Evolutionary conservation across 2,329 filamentous ascomycete genomes (phyloP), one percentile per base, ranked within the genome.

Genomic region (Plenodomus tracheiphilus): DNA sequence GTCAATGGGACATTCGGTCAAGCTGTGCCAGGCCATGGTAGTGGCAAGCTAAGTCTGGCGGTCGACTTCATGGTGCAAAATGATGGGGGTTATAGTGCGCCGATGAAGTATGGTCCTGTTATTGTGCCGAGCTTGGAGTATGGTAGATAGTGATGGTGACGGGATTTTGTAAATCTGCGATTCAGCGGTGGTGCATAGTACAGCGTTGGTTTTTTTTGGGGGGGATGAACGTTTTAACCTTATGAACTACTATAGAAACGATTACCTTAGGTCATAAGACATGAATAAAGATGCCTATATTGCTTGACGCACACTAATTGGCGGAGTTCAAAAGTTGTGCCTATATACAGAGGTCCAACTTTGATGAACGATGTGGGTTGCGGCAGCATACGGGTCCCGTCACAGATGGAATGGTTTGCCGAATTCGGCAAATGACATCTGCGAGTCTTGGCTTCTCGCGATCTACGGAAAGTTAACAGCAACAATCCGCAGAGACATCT

Each of bases 11-110:
- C 65, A 3, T 75, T 74, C 55, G 72, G 70, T 9, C 66, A 69
- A 47, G 62, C 64, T 47, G 71, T 72, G 53, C 64, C 74, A 37
- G 66, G 74, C 28, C 62, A 73, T 45, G 69, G 70, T 7, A 68
- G 64, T 28, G 77, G 76, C 11, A 74, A 77, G 76, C 70, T 99
- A 64, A 96, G 90, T 74, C 76, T 99, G 38, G 94, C 93, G 1
- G 89, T 96, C 2, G 94, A 99, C 72, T 99, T 97, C 71, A 90
- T 99, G 72, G 93, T 99, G 18, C 94, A 99, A 74, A 91, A 89
- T 1, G 93, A 97, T 61, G 88, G 89, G 1, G 83, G 85, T 1
- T 93, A 88, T 72, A 88, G 84, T 34, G 81, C 83, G 57, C 90
- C 94, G 40, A 92, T 94, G 59, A 99, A 99, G 77, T 99, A 96